Evolutionary conservation across 169 alveolate species (phyloP).

Genomic region (Cryptosporidium muris): DNA sequence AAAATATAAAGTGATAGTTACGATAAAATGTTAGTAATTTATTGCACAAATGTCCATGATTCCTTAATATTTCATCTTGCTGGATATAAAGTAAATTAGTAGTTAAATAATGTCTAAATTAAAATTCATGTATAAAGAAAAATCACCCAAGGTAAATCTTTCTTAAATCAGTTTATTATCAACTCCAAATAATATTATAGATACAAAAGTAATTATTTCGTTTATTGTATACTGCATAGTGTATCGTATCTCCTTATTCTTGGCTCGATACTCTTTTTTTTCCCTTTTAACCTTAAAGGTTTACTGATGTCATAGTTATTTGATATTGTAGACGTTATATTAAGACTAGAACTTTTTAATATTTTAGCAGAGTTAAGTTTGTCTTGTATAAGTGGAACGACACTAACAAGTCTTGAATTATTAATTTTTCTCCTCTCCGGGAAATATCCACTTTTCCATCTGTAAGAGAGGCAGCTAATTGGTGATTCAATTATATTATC

Average conservation of each 20-base stretch:
- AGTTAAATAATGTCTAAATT: no score
- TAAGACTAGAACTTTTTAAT: not conserved
- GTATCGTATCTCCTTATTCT: not conserved
- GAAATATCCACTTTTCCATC: slow-evolving; percentile 20
- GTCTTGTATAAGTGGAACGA: slow-evolving; percentile 13
- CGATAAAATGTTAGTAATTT: no score
- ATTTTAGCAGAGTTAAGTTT: not conserved
- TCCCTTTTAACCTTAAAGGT: not conserved
- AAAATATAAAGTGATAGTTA: no score
- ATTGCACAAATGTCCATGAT: no score
- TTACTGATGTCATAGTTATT: not conserved
- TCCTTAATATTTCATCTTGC: no score
- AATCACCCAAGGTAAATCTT: no score
- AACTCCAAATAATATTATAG: no score
- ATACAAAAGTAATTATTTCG: no score
- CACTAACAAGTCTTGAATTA: slow-evolving; percentile 17
- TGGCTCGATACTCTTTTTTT: not conserved
- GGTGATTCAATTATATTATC: slow-evolving; percentile 22
- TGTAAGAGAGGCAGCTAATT: slow-evolving; percentile 7
- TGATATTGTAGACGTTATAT: not conserved
- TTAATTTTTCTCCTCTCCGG: not conserved
- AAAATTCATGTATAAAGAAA: no score
- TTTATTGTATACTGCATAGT: no score
- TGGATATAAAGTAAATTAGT: no score
- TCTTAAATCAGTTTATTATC: no score